phyloP scores from a whole-genome alignment of 1,284 basidiomycete genomes.

The Peniophora sp. region DNA sequence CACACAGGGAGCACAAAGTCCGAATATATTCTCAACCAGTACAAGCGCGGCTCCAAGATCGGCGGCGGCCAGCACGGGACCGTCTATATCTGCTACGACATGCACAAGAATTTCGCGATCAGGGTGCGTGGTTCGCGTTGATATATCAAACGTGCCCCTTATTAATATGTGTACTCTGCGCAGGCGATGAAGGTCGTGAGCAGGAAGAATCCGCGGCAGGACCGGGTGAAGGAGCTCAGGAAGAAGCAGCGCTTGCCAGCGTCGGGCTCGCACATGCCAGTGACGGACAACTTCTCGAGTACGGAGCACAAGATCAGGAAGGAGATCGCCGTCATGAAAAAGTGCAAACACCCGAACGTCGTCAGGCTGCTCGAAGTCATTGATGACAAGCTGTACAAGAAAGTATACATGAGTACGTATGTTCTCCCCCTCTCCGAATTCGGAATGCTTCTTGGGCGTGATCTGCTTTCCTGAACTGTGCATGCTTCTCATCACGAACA shows the following conservation, averaged over 20 bases:
- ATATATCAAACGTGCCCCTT: background rate
- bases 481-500: background rate
- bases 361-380: constrained; percentile 93
- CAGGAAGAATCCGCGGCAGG: constrained; percentile 43
- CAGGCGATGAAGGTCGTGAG: constrained; percentile 84
- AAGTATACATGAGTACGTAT: constrained; percentile 86
- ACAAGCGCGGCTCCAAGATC: constrained; percentile 60
- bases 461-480: background rate
- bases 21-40: constrained; percentile 55
- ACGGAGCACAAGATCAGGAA: constrained; percentile 78
- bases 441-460: background rate
- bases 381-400: constrained; percentile 84
- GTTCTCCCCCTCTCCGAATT: background rate
- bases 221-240: constrained; percentile 52
- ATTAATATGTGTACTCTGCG: background rate
- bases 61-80: constrained; percentile 80
- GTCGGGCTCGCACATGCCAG: constrained; percentile 38
- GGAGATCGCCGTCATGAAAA: constrained; percentile 99
- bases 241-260: constrained; percentile 44
- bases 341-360: constrained; percentile 86
- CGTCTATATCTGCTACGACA: constrained; percentile 66
- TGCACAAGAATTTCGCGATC: constrained; percentile 23
- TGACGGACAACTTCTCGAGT: constrained; percentile 58
- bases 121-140: background rate
- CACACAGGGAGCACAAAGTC: constrained; percentile 40